Evolutionary conservation across 2,329 filamentous ascomycete genomes (phyloP).

Genomic region (Zymoseptoria pseudotritici): DNA sequence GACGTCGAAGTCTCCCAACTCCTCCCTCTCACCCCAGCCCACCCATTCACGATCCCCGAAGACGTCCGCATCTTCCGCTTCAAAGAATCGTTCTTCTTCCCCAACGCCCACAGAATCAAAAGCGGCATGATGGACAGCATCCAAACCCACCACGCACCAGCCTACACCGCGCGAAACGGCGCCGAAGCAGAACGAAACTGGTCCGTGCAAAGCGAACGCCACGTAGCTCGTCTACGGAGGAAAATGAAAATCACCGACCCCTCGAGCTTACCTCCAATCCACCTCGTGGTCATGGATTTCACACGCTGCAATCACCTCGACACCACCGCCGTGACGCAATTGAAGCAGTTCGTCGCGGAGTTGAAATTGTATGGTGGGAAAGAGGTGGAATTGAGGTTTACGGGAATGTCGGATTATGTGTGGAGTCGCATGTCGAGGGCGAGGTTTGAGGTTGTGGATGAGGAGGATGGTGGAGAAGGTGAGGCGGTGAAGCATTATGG

Average conservation of each 20-base stretch:
- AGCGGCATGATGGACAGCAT: conserved; percentile 44
- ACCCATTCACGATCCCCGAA: conserved; percentile 27
- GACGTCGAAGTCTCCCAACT: conserved; percentile 10
- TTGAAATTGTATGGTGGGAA: conserved; percentile 44
- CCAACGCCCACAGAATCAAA: conserved; percentile 51
- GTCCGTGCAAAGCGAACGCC: conserved; percentile 47
- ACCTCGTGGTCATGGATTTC: conserved; percentile 48
- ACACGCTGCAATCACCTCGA: conserved; percentile 47
- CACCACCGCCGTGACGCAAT: conserved; percentile 44
- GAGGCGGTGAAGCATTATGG: conserved; percentile 1
- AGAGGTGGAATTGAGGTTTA: conserved; percentile 42
- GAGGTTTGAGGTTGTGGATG: conserved; percentile 13
- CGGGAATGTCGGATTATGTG: conserved; percentile 40
- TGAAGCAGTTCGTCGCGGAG: conserved; percentile 44
- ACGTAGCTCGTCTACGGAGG: conserved; percentile 41
- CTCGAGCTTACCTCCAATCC: conserved; percentile 33
- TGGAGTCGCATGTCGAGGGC: conserved; percentile 17
- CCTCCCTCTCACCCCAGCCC: conserved; percentile 4
- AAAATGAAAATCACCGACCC: conserved; percentile 30
- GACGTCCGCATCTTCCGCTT: conserved; percentile 53
- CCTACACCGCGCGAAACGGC: conserved; percentile 32
- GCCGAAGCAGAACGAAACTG: conserved; percentile 42
- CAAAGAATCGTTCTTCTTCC: conserved; percentile 53
- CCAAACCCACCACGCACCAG: conserved; percentile 40
- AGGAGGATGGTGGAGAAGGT: conserved; percentile 7